Conservation (phyloP, 1,284 basidiomycete genomes). For the Pseudozyma tsukubaensis region DNA sequence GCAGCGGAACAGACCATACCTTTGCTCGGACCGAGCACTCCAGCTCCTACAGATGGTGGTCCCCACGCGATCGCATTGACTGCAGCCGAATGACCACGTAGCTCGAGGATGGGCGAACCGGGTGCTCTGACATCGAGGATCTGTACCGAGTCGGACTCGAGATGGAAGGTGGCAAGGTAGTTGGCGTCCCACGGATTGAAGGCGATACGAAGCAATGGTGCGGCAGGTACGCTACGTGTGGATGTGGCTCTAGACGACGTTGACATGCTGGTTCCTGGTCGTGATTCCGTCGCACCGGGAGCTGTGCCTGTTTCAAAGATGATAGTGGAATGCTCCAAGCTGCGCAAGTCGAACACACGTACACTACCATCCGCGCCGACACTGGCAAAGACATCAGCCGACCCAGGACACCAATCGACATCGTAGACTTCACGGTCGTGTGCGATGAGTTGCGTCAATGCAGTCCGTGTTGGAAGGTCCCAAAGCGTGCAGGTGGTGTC, state of each 20-base stretch:
- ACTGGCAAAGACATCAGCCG: conserved; percentile 96
- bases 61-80: conserved; percentile 68
- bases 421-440: conserved; percentile 99
- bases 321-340: conserved; percentile 97
- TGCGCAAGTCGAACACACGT: conserved; percentile 94
- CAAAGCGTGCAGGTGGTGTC: conserved; percentile 72
- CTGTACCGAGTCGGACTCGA: conserved; percentile 66
- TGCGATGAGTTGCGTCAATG: conserved; percentile 87
- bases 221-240: conserved; percentile 38
- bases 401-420: conserved; percentile 97
- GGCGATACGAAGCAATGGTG: conserved; percentile 66
- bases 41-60: conserved; percentile 57
- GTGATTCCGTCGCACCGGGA: conserved; percentile 41
- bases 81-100: conserved; percentile 62
- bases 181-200: conserved; percentile 69
- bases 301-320: conserved; percentile 79
- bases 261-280: conserved; percentile 54
- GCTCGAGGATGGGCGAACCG: conserved; percentile 66
- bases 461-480: conserved; percentile 96
- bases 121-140: conserved; percentile 68
- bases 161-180: conserved; percentile 68
- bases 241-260: conserved; percentile 40
- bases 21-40: conserved; percentile 60
- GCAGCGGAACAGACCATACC: conserved; percentile 68
- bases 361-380: conserved; percentile 97